Conservation (phyloP, 2,329 filamentous ascomycete genomes). For the Colletotrichum abscissum region DNA sequence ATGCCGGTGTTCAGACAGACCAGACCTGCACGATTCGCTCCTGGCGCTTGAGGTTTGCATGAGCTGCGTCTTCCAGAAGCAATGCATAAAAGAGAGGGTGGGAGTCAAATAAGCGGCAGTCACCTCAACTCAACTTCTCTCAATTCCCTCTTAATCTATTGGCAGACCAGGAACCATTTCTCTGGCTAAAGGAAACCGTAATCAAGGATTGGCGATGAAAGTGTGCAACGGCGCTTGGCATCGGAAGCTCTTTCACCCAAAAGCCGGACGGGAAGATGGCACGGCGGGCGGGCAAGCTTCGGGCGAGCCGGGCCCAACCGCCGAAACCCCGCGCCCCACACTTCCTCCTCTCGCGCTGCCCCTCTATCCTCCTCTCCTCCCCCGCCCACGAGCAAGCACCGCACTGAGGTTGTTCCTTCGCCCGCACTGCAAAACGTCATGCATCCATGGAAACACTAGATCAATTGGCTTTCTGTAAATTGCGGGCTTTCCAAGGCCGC, state of each 20-base stretch:
- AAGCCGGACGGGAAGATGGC: slow-evolving; percentile 1
- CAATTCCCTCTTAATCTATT: background rate
- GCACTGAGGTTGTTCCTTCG: too few species aligned
- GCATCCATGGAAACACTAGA: slow-evolving; percentile 4
- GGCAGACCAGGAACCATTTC: background rate
- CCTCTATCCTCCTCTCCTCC: background rate
- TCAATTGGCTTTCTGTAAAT: slow-evolving; percentile 2
- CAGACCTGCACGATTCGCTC: background rate
- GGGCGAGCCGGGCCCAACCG: slow-evolving; percentile 22
- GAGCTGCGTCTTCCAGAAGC: background rate
- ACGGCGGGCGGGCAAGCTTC: slow-evolving; percentile 2
- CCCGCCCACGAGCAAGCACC: background rate
- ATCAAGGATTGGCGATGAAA: background rate
- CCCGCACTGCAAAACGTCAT: slow-evolving; percentile 16
- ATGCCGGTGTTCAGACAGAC: background rate
- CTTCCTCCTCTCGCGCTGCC: slow-evolving; percentile 7
- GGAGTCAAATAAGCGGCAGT: background rate
- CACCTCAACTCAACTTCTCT: background rate
- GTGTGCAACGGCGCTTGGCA: slow-evolving; percentile 8
- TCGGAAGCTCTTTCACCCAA: background rate
- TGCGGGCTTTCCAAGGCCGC: slow-evolving; percentile 4
- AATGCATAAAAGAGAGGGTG: background rate
- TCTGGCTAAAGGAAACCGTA: too few species aligned
- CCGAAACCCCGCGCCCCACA: slow-evolving; percentile 19
- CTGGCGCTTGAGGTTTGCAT: background rate